A percentile compares a stretch with the other conserved stretches of the same genome.
These are phyloP conservation scores for Coniferiporia sulphurascens DNA, from an alignment of 1,284 basidiomycete species.

Conservation along the genomic window DNA sequence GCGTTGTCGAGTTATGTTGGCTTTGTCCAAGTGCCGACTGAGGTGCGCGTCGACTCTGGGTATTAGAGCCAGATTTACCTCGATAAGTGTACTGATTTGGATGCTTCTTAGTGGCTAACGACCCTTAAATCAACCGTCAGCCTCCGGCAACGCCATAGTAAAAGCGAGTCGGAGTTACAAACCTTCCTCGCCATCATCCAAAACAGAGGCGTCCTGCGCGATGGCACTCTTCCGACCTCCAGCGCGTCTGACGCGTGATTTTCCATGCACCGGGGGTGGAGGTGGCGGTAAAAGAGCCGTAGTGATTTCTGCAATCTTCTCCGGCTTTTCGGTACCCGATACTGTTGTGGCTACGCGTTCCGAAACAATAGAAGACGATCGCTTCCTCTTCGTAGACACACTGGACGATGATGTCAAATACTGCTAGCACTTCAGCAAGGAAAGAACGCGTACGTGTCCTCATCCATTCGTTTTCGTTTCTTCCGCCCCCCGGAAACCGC, in stretches of 20 bases:
- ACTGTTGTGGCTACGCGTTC: constrained; percentile 6
- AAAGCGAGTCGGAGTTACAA: constrained; percentile 22
- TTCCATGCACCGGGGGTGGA: constrained; percentile 1
- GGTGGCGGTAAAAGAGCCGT: constrained; percentile 14
- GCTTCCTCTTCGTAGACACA: constrained; percentile 33
- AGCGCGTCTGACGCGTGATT: constrained; percentile 19
- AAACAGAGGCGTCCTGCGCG: constrained; percentile 35
- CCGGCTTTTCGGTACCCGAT: constrained; percentile 4
- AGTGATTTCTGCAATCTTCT: neutral
- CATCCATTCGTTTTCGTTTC: constrained; percentile 71
- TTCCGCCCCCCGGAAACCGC: constrained; percentile 31
- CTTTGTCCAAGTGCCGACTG: constrained; percentile 10
- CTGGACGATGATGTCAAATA: constrained; percentile 32
- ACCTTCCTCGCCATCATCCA: constrained; percentile 65
- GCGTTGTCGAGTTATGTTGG: constrained; percentile 24
- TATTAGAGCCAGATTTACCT: constrained; percentile 30
- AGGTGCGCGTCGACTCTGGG: constrained; percentile 11
- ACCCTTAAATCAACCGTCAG: neutral
- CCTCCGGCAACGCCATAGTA: neutral
- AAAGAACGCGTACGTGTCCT: constrained; percentile 48
- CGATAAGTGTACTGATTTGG: constrained; percentile 59
- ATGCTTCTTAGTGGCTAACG: constrained; percentile 29
- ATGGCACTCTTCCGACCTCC: constrained; percentile 27
- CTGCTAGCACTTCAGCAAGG: constrained; percentile 15
- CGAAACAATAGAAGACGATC: constrained; percentile 13